Percentiles rank a stretch among this genome's conserved stretches.
These are phyloP conservation scores for sunflower (Helianthus annuus) DNA, from an alignment of 129 eudicot genomes.

Conservation along the genomic window HanXRQr2.0-SUNRISE NC_035446.2:31605423-31605922, in stretches of 20 bases:
- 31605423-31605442: constrained; percentile 92
- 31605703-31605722: too few relatives aligned
- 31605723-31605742: too few relatives aligned
- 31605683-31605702: too few relatives aligned
- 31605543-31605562: constrained; percentile 80
- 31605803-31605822: constrained; percentile 53
- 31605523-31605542: constrained; percentile 84
- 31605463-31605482: constrained; percentile 1
- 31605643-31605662: constrained; percentile 96
- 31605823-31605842: constrained; percentile 22
- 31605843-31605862: too few relatives aligned
- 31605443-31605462: not conserved
- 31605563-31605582: constrained; percentile 96
- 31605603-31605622: constrained; percentile 76
- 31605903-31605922: too few relatives aligned
- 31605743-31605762: too few relatives aligned
- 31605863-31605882: too few relatives aligned
- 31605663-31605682: constrained; percentile 58
- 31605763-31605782: not conserved
- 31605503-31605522: constrained; percentile 35
- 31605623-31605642: constrained; percentile 89
- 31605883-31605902: too few relatives aligned
- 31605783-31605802: constrained; percentile 15
- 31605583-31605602: constrained; percentile 92
- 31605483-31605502: not conserved